Conservation (phyloP, 305 asterid species). For the Fraxinus paxiana region DNA sequence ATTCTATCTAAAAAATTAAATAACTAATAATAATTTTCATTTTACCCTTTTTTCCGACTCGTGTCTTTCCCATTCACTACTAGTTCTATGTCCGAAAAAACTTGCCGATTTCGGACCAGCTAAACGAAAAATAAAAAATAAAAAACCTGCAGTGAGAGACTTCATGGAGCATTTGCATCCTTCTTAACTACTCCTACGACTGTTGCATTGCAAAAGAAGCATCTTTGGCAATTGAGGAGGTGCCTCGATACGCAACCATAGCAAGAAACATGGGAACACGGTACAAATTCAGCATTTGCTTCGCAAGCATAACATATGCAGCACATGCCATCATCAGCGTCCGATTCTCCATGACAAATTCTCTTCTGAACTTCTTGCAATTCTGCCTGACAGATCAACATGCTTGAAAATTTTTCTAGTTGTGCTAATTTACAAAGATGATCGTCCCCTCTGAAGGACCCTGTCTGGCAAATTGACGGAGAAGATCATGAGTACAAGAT, state of each 20-base stretch:
- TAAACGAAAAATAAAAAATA: background rate
- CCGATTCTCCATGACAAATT: conserved; percentile 37
- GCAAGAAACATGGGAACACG: conserved; percentile 81
- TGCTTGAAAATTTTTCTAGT: conserved; percentile 65
- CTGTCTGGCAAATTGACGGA: conserved; percentile 43
- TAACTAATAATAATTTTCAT: conserved; percentile 19
- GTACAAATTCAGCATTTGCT: conserved; percentile 59
- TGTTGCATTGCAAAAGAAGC: conserved; percentile 85
- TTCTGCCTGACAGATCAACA: conserved; percentile 50
- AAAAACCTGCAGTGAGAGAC: background rate
- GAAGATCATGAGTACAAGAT: background rate
- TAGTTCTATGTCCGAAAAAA: conserved; percentile 13
- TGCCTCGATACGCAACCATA: conserved; percentile 89
- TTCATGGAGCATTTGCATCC: conserved; percentile 29
- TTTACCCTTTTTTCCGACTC: background rate
- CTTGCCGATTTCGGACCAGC: background rate
- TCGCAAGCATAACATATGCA: conserved; percentile 79
- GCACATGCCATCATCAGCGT: conserved; percentile 52
- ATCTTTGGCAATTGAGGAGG: conserved; percentile 81
- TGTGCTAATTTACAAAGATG: conserved; percentile 48
- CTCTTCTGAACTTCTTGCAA: conserved; percentile 40
- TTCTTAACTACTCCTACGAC: conserved; percentile 53
- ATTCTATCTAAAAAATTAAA: conserved; percentile 8
- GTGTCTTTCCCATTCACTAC: conserved; percentile 19
- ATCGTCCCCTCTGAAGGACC: conserved; percentile 56